Conservation (phyloP, 352 stramenopile species). For the Phytophthora ramorum region DNA sequence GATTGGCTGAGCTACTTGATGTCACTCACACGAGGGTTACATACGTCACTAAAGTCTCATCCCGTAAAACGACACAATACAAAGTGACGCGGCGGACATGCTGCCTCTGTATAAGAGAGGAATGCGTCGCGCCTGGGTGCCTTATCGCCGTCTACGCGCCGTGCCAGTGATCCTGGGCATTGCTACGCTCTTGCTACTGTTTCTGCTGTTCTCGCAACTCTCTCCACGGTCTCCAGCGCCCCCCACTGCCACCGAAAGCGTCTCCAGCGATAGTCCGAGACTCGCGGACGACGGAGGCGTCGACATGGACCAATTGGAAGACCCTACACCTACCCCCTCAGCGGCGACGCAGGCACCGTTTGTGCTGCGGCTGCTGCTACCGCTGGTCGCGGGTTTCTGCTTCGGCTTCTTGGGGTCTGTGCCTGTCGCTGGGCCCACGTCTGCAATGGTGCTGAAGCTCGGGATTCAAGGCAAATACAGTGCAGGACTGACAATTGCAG, state of each 20-base stretch:
- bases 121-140: constrained; percentile 66
- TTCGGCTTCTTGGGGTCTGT: constrained; percentile 90
- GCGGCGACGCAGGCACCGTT: constrained; percentile 38
- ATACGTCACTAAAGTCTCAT: constrained; percentile 8
- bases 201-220: constrained; percentile 56
- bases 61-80: constrained; percentile 13
- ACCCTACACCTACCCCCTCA: not conserved
- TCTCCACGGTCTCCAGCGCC: constrained; percentile 16
- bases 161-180: constrained; percentile 44
- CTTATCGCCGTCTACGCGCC: constrained; percentile 70
- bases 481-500: constrained; percentile 77
- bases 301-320: constrained; percentile 22
- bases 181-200: constrained; percentile 61
- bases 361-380: constrained; percentile 69
- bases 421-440: constrained; percentile 83
- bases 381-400: constrained; percentile 78
- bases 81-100: constrained; percentile 21
- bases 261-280: not conserved
- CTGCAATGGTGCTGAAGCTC: constrained; percentile 89
- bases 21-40: constrained; percentile 5
- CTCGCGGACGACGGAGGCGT: constrained; percentile 16
- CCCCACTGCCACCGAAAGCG: constrained; percentile 11
- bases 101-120: constrained; percentile 73
- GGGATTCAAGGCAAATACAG: constrained; percentile 90
- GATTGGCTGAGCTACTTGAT: constrained; percentile 24